phyloP scores from a whole-genome alignment of 169 alveolate genomes.

The Eimeria tenella region DNA sequence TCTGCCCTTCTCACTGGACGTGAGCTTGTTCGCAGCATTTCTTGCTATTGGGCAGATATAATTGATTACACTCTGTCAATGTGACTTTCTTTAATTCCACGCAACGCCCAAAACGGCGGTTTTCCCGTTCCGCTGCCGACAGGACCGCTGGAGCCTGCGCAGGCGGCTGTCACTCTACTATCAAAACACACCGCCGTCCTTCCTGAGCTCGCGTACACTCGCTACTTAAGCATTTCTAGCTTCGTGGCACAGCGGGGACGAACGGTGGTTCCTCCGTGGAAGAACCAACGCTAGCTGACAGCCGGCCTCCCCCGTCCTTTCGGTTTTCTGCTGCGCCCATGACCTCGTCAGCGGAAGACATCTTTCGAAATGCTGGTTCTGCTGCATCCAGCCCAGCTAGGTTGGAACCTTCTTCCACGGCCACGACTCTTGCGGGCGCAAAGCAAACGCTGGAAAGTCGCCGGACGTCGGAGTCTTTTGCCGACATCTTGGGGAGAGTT shows the following conservation, averaged over 20 bases:
- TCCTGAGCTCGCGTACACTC: neutral
- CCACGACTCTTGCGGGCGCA: neutral
- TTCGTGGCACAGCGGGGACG: neutral
- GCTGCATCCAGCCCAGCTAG: neutral
- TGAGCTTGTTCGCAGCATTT: neutral
- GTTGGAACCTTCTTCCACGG: neutral
- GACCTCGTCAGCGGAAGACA: neutral
- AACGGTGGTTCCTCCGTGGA: neutral
- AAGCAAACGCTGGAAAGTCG: neutral
- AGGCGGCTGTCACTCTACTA: neutral
- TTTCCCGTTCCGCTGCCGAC: neutral
- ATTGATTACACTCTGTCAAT: neutral
- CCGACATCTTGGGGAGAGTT: slow-evolving; percentile 4
- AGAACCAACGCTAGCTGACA: neutral
- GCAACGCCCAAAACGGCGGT: neutral
- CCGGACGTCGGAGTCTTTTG: neutral
- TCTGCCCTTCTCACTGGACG: neutral
- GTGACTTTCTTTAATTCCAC: neutral
- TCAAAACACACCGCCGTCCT: neutral
- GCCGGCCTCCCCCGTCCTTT: neutral
- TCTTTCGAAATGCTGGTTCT: neutral
- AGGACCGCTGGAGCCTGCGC: too few relatives aligned
- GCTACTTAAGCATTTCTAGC: neutral
- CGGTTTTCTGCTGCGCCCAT: neutral
- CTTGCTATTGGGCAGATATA: neutral